phyloP scores from a whole-genome alignment of 192 early-diverging fungal species.

The Geranomyces variabilis region DNA sequence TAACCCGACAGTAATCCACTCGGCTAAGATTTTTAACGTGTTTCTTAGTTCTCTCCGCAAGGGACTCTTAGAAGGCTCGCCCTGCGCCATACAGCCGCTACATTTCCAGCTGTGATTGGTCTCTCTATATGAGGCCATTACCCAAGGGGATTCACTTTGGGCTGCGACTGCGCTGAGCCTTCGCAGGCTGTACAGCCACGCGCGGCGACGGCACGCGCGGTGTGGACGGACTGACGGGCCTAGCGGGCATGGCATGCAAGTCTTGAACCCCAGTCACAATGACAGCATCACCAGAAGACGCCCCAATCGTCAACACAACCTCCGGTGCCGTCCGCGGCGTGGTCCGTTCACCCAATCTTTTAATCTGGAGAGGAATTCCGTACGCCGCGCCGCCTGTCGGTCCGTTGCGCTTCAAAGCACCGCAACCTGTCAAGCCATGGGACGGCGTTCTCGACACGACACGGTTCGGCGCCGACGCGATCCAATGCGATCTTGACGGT shows the following conservation, averaged over 20 bases:
- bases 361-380: slow-evolving; percentile 6
- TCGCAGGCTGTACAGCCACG: no score
- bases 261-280: no score
- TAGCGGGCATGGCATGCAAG: no score
- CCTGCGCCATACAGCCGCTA: slow-evolving; percentile 7
- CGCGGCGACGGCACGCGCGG: no score
- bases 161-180: background rate
- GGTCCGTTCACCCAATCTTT: background rate
- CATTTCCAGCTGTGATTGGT: background rate
- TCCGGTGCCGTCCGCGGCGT: no score
- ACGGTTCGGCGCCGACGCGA: background rate
- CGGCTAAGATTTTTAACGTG: background rate
- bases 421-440: background rate
- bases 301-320: no score
- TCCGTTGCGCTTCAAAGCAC: background rate
- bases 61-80: background rate
- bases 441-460: background rate
- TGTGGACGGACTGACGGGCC: no score
- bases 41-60: background rate
- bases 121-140: background rate
- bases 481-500: background rate
- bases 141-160: slow-evolving; percentile 11
- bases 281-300: no score
- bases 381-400: slow-evolving; percentile 32
- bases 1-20: background rate